Percentiles rank a stretch among this genome's conserved stretches.
Evolutionary conservation across 2,329 filamentous ascomycete species (phyloP).

Genomic region (Fusarium floridanum): DNA sequence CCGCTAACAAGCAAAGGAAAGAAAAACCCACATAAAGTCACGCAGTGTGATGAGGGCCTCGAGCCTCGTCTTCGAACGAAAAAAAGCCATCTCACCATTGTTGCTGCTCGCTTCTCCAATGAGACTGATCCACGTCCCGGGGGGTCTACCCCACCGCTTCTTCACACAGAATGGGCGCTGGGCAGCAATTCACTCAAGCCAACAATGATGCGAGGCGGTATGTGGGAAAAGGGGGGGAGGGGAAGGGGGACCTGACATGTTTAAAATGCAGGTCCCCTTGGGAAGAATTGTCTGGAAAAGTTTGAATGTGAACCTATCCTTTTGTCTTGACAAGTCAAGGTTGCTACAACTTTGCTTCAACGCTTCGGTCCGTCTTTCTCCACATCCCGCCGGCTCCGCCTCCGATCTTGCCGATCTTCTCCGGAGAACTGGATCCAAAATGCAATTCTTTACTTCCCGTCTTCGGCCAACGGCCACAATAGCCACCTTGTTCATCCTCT

Average conservation of each 20-base stretch:
- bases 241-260: neutral
- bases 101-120: constrained; percentile 44
- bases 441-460: constrained; percentile 16
- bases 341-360: neutral
- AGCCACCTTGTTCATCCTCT: constrained; percentile 15
- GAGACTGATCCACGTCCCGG: constrained; percentile 46
- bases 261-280: constrained; percentile 11
- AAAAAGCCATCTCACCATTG: constrained; percentile 32
- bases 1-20: neutral
- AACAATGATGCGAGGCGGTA: constrained; percentile 30
- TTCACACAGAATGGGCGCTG: constrained; percentile 28
- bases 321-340: neutral
- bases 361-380: constrained; percentile 15
- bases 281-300: neutral
- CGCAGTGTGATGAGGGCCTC: constrained; percentile 16
- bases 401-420: constrained; percentile 23
- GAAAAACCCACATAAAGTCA: constrained; percentile 6
- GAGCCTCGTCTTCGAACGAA: constrained; percentile 19
- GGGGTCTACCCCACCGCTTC: constrained; percentile 27
- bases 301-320: neutral
- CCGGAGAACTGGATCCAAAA: constrained; percentile 18
- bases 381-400: constrained; percentile 29
- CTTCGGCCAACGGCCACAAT: constrained; percentile 4
- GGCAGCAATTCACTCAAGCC: constrained; percentile 44
- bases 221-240: constrained; percentile 4